These are phyloP conservation scores for Phytophthora pluvialis DNA, from an alignment of 352 stramenopile genomes.

Conservation along the genomic window DNA sequence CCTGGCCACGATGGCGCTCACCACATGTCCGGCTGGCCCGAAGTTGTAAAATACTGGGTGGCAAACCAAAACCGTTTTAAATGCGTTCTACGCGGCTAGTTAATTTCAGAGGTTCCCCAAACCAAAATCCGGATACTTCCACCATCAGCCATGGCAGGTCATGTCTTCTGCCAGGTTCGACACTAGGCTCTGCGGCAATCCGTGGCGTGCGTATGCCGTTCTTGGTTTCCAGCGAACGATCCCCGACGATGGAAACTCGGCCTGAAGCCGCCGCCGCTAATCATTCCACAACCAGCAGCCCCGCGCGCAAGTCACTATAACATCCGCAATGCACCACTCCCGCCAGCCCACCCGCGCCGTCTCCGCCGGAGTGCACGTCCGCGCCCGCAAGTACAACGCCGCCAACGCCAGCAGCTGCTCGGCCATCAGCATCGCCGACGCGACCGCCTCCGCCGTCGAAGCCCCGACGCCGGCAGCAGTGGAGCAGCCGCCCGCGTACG, in stretches of 20 bases:
- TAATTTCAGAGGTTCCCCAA: background rate
- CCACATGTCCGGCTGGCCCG: conserved; percentile 29
- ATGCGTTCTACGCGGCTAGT: conserved; percentile 4
- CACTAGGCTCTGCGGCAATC: conserved; percentile 26
- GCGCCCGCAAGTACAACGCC: conserved; percentile 22
- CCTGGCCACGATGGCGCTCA: conserved; percentile 12
- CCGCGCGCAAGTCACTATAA: conserved; percentile 8
- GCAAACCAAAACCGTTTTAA: background rate
- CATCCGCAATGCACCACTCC: conserved; percentile 23
- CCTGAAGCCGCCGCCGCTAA: background rate
- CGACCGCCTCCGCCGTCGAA: background rate
- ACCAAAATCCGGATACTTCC: background rate
- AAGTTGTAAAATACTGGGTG: conserved; percentile 22
- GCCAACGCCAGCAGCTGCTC: conserved; percentile 12
- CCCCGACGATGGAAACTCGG: background rate
- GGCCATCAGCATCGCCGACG: conserved; percentile 6
- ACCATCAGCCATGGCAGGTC: background rate
- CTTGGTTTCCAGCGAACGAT: conserved; percentile 31
- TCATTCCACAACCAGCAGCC: conserved; percentile 28
- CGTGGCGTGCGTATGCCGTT: conserved; percentile 20
- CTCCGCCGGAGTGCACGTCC: conserved; percentile 20
- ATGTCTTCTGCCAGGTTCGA: background rate
- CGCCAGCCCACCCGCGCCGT: conserved; percentile 25
- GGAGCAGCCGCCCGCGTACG: conserved; percentile 8
- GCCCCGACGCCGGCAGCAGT: background rate